Evolutionary conservation across 495 filamentous ascomycete species (phyloP).

Genomic region (Xylaria telfairii): DNA sequence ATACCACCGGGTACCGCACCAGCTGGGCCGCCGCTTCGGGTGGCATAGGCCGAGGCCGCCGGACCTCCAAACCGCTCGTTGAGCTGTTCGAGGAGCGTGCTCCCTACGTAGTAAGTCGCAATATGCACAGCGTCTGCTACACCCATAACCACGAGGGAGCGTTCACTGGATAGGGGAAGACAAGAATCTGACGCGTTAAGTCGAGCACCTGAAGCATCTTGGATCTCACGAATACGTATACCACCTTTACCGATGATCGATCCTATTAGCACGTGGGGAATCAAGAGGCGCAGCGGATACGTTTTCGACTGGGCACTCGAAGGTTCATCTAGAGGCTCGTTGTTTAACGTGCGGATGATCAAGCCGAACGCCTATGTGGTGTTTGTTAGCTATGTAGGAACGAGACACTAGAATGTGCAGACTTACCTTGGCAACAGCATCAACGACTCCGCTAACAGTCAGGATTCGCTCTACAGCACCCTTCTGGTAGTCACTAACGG

Average conservation of each 20-base stretch:
- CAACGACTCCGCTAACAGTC: constrained; percentile 93
- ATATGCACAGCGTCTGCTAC: constrained; percentile 97
- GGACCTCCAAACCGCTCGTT: constrained; percentile 95
- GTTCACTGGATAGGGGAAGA: constrained; percentile 90
- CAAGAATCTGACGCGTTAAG: constrained; percentile 96
- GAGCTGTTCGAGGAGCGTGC: constrained; percentile 93
- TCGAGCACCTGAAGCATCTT: constrained; percentile 94
- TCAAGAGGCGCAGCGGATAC: constrained; percentile 92
- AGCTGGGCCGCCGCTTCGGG: constrained; percentile 89
- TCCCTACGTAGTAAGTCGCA: constrained; percentile 96
- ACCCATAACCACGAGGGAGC: constrained; percentile 92
- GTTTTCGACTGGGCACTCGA: constrained; percentile 95
- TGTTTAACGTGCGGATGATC: constrained; percentile 97
- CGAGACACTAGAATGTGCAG: constrained; percentile 31
- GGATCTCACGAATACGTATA: constrained; percentile 95
- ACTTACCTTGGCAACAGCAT: constrained; percentile 92
- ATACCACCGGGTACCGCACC: constrained; percentile 94
- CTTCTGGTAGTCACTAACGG: constrained; percentile 95
- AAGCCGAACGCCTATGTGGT: constrained; percentile 84
- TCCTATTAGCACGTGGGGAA: constrained; percentile 96
- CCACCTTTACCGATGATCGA: constrained; percentile 98
- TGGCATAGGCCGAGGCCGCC: constrained; percentile 95
- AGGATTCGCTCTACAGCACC: constrained; percentile 96
- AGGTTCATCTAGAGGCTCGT: constrained; percentile 83
- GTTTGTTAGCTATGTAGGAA: constrained; percentile 26